These are phyloP conservation scores for Canavalia gladiata DNA, from an alignment of 306 rosid genomes.

Conservation along the genomic window DNA sequence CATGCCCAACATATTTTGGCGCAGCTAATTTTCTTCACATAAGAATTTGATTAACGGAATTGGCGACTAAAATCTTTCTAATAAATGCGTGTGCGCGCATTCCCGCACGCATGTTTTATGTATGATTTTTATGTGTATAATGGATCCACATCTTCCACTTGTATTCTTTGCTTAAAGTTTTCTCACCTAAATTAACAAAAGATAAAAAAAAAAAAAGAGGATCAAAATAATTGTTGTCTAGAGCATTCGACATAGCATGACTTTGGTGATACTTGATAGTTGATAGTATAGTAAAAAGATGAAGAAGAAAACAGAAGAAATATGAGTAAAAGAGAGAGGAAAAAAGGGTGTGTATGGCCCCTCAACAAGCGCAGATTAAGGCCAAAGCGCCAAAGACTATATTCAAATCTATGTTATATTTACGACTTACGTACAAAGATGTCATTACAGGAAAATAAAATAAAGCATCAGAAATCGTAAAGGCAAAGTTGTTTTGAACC, in stretches of 20 bases:
- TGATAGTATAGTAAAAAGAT: neutral
- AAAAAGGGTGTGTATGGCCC: constrained; percentile 10
- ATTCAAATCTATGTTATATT: constrained; percentile 43
- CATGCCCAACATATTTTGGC: neutral
- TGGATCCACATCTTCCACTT: constrained; percentile 30
- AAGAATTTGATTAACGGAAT: constrained; percentile 7
- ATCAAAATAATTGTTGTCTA: constrained; percentile 48
- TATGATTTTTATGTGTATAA: constrained; percentile 8
- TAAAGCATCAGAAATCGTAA: constrained; percentile 51
- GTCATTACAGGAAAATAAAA: constrained; percentile 9
- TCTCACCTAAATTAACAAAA: neutral
- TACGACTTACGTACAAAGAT: constrained; percentile 42
- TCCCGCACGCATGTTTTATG: constrained; percentile 29
- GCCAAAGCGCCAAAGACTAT: constrained; percentile 46
- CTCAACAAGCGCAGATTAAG: constrained; percentile 47
- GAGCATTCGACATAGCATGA: constrained; percentile 43
- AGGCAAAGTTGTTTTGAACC: constrained; percentile 51
- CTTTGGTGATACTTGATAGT: constrained; percentile 33
- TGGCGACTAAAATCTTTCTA: constrained; percentile 10
- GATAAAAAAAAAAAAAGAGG: neutral
- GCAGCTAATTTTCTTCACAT: constrained; percentile 25
- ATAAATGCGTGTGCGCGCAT: constrained; percentile 20
- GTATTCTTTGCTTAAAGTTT: constrained; percentile 32
- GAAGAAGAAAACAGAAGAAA: constrained; percentile 30
- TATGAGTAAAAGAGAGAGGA: neutral